These are phyloP conservation scores for Eryngium alpinum DNA, from an alignment of 140 eudicot species.

Conservation along the genomic window DNA sequence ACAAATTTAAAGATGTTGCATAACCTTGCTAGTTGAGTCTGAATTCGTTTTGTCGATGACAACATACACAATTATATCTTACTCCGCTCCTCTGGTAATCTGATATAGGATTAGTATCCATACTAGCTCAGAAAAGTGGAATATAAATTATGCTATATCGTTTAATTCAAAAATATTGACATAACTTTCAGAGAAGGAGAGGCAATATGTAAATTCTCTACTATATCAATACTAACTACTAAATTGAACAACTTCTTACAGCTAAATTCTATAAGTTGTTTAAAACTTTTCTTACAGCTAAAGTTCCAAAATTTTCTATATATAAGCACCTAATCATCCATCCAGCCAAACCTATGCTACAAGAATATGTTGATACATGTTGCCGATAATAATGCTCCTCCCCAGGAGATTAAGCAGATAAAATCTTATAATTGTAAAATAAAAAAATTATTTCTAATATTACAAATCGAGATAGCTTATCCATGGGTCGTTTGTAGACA, in stretches of 20 bases:
- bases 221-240: conserved; percentile 10
- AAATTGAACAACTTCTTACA: not conserved
- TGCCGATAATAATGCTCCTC: not conserved
- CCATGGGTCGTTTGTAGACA: not conserved
- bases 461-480: not conserved
- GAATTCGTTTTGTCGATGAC: no score
- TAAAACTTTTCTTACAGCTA: not conserved
- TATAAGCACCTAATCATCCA: not conserved
- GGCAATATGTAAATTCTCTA: conserved; percentile 12
- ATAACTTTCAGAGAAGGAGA: not conserved
- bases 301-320: conserved; percentile 1
- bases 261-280: not conserved
- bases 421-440: not conserved
- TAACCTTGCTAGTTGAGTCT: no score
- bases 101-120: no score
- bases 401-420: not conserved
- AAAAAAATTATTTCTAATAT: not conserved
- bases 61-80: no score
- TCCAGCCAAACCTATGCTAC: not conserved
- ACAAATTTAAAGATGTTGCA: no score
- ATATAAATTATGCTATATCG: no score
- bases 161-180: not conserved
- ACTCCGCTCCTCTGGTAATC: no score
- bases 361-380: not conserved
- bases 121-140: no score